A percentile compares a stretch with the other conserved stretches of the same genome.
phyloP scores from a whole-genome alignment of 2,329 filamentous ascomycete genomes.

The Dactylellina leptospora region DNA sequence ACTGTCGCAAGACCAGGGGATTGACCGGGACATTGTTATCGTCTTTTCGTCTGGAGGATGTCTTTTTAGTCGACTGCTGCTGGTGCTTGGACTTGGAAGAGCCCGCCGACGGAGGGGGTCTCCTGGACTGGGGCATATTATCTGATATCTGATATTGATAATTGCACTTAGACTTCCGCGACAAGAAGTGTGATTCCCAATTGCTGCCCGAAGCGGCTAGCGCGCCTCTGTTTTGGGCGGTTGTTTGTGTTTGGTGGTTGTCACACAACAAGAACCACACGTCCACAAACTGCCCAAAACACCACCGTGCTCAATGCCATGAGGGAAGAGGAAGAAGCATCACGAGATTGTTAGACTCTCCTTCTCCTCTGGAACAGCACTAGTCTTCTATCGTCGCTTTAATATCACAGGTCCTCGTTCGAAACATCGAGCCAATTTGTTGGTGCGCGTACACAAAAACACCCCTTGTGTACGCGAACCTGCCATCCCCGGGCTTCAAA shows the following conservation, averaged over 20 bases:
- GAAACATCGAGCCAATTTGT: not conserved
- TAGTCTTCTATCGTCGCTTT: too few relatives aligned
- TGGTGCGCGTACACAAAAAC: slow-evolving; percentile 1
- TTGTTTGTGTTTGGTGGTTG: slow-evolving; percentile 41
- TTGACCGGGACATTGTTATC: slow-evolving; percentile 2
- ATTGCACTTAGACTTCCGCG: slow-evolving; percentile 3
- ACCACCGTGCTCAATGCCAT: too few relatives aligned
- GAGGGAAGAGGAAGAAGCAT: too few relatives aligned
- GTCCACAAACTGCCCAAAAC: slow-evolving; percentile 52
- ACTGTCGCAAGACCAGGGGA: slow-evolving; percentile 23
- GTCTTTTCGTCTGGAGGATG: slow-evolving; percentile 1
- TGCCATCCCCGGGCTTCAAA: not conserved
- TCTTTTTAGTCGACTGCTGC: slow-evolving; percentile 1
- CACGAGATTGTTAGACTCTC: not conserved
- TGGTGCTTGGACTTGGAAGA: slow-evolving; percentile 2
- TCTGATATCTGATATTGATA: slow-evolving; percentile 1
- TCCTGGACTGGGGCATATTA: slow-evolving; percentile 33
- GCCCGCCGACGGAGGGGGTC: slow-evolving; percentile 19
- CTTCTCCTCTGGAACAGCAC: slow-evolving; percentile 2
- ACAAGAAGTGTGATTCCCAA: not conserved
- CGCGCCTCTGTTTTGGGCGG: not conserved
- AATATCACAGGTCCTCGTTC: too few relatives aligned
- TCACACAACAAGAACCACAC: slow-evolving; percentile 31
- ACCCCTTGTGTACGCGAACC: slow-evolving; percentile 1
- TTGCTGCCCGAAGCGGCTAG: slow-evolving; percentile 21